Conservation (phyloP, 1,284 basidiomycete species). For the Ustilago hordei region DNA sequence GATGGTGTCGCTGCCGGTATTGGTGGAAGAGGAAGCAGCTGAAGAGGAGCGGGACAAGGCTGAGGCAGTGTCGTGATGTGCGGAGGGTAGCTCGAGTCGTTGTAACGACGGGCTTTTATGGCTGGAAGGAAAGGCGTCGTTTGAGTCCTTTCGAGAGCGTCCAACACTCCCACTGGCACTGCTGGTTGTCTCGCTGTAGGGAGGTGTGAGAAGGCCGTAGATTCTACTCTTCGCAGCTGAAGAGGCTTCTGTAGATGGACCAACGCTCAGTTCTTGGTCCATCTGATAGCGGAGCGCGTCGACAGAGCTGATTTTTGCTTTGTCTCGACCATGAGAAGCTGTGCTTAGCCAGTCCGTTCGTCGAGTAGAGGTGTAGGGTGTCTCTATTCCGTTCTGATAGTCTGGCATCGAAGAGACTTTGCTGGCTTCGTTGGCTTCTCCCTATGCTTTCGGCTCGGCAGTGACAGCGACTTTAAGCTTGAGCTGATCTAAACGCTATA, state of each 20-base stretch:
- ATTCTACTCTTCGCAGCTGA: neutral
- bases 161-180: constrained; percentile 35
- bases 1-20: constrained; percentile 40
- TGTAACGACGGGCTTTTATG: neutral
- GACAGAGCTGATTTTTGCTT: neutral
- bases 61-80: neutral
- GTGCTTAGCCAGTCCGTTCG: constrained; percentile 1
- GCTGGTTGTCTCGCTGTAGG: constrained; percentile 45
- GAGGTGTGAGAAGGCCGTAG: constrained; percentile 44
- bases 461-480: neutral
- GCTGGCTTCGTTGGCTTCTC: neutral
- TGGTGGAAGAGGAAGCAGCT: constrained; percentile 33
- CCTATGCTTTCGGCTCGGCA: neutral
- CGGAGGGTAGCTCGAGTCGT: constrained; percentile 1
- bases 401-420: constrained; percentile 16
- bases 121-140: constrained; percentile 6
- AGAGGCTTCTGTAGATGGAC: neutral
- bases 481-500: neutral
- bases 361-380: neutral
- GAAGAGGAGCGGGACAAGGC: constrained; percentile 29
- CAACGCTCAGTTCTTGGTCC: neutral
- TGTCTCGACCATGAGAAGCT: neutral
- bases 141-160: constrained; percentile 30
- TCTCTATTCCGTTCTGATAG: neutral
- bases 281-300: constrained; percentile 22